Evolutionary conservation across 1,284 basidiomycete genomes (phyloP).

Genomic region (Puccinia horiana): DNA sequence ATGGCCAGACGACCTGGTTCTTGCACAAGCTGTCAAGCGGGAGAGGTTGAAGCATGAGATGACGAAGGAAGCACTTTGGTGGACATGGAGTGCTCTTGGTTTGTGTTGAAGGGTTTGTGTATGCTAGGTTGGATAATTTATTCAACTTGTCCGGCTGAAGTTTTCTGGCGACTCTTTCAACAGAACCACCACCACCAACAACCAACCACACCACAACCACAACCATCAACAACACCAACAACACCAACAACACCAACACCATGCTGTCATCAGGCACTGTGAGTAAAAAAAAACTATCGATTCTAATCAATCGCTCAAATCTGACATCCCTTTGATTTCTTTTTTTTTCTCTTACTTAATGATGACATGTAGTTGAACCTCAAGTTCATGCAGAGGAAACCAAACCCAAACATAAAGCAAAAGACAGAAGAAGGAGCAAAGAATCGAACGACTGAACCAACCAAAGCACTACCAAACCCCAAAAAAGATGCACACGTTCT

Average conservation of each 20-base stretch:
- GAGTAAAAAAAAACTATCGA: not conserved
- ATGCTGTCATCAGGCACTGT: conserved; percentile 27
- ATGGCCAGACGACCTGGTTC: no score
- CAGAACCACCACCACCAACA: no score
- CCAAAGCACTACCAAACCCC: not conserved
- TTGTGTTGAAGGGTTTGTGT: no score
- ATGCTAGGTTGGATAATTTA: no score
- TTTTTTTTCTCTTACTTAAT: not conserved
- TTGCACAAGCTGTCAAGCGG: no score
- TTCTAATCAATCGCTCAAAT: not conserved
- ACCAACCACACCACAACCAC: no score
- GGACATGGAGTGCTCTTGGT: no score
- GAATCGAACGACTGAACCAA: not conserved
- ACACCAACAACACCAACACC: not conserved
- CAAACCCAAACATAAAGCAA: not conserved
- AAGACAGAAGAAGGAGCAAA: not conserved
- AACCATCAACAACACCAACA: no score
- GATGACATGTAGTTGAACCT: conserved; percentile 4
- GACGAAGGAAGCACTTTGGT: no score
- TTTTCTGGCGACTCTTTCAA: no score
- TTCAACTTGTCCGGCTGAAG: no score
- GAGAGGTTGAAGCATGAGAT: no score
- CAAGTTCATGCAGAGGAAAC: conserved; percentile 32
- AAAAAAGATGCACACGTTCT: not conserved
- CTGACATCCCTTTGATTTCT: not conserved